These are phyloP conservation scores for Exophiala phaeomuriformis DNA, from an alignment of 2,329 filamentous ascomycete species.

Conservation along the genomic window DNA sequence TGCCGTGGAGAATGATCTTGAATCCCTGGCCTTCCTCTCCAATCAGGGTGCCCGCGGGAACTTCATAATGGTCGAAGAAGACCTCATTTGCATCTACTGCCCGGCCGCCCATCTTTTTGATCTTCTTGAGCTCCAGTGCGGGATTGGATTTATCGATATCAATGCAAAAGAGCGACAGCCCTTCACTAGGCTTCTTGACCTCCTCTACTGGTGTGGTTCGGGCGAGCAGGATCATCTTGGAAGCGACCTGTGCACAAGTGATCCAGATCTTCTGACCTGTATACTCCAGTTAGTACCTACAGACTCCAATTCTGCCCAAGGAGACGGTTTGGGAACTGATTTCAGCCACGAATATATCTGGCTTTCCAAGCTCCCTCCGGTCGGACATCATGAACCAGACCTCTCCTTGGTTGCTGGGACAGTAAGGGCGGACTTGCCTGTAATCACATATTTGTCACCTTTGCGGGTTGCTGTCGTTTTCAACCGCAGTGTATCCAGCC, in stretches of 20 bases:
- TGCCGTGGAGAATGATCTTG: slow-evolving; percentile 68
- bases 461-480: slow-evolving; percentile 57
- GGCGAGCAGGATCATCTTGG: slow-evolving; percentile 75
- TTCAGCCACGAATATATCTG: no score
- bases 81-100: slow-evolving; percentile 81
- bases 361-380: no score
- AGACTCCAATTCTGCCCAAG: not conserved
- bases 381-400: not conserved
- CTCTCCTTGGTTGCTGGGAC: not conserved
- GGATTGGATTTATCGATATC: slow-evolving; percentile 56
- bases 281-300: not conserved
- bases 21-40: slow-evolving; percentile 70
- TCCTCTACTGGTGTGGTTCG: slow-evolving; percentile 65
- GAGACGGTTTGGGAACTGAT: no score
- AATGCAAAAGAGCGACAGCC: slow-evolving; percentile 73
- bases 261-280: slow-evolving; percentile 75
- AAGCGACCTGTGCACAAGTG: slow-evolving; percentile 72
- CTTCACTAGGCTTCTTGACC: slow-evolving; percentile 63
- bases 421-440: slow-evolving; percentile 4
- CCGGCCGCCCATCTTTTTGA: slow-evolving; percentile 78
- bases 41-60: slow-evolving; percentile 58
- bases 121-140: slow-evolving; percentile 60
- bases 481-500: slow-evolving; percentile 68
- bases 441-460: slow-evolving; percentile 55
- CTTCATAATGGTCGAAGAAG: slow-evolving; percentile 72